These are phyloP conservation scores for Phlyctochytrium arcticum DNA, from an alignment of 192 early-diverging fungal species.

Conservation along the genomic window DNA sequence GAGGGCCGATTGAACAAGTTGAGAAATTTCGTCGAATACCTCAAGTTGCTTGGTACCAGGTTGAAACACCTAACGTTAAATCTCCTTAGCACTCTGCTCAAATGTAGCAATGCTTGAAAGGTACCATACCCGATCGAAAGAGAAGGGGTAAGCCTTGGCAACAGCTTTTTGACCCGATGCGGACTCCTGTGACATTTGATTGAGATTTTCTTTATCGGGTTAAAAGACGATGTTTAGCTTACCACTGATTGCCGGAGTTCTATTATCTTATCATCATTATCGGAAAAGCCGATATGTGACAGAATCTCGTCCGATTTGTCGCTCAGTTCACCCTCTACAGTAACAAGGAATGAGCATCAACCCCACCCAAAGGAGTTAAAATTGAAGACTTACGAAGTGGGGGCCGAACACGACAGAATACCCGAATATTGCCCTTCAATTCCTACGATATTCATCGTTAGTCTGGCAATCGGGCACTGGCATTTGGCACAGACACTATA, in stretches of 20 bases:
- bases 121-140: constrained; percentile 80
- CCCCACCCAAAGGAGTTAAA: background rate
- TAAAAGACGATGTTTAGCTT: background rate
- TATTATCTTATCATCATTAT: constrained; percentile 64
- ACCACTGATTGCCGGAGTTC: constrained; percentile 64
- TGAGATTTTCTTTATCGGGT: background rate
- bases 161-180: constrained; percentile 50
- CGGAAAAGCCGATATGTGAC: constrained; percentile 50
- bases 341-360: constrained; percentile 3
- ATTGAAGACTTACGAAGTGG: constrained; percentile 35
- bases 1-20: constrained; percentile 90
- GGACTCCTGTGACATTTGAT: constrained; percentile 11
- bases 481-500: too few relatives aligned
- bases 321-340: constrained; percentile 24
- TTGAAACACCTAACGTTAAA: too few relatives aligned
- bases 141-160: constrained; percentile 67
- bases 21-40: constrained; percentile 95
- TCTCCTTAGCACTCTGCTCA: background rate
- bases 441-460: too few relatives aligned
- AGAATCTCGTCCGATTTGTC: constrained; percentile 12
- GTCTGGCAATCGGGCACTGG: background rate
- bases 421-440: constrained; percentile 94
- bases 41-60: constrained; percentile 61
- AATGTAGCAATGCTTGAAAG: background rate
- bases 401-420: constrained; percentile 93